A percentile compares a stretch with the other conserved stretches of the same genome.
phyloP scores from a whole-genome alignment of 805 yeast species.

The Candida schatavii region DNA sequence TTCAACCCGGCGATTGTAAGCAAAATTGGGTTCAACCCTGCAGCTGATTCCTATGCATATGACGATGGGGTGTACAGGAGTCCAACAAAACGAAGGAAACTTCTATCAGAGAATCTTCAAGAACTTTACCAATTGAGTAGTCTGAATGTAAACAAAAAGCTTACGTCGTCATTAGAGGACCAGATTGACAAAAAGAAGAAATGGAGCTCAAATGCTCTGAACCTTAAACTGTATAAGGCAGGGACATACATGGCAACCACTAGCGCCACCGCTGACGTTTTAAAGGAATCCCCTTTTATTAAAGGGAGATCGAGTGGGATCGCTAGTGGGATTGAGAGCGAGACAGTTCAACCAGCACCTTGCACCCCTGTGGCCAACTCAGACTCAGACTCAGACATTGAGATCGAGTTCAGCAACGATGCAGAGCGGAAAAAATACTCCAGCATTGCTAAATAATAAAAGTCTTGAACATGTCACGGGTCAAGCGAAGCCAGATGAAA shows the following conservation, averaged over 20 bases:
- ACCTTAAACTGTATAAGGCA: constrained; percentile 3
- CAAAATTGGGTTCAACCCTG: constrained; percentile 54
- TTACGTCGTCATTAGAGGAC: constrained; percentile 16
- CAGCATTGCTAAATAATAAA: not conserved
- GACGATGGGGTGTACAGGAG: constrained; percentile 9
- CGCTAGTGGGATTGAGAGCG: not conserved
- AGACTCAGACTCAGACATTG: constrained; percentile 24
- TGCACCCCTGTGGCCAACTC: constrained; percentile 5
- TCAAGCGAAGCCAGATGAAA: too few relatives aligned
- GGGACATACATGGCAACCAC: too few relatives aligned
- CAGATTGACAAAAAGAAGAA: constrained; percentile 16
- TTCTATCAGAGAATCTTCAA: constrained; percentile 10
- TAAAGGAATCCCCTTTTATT: not conserved
- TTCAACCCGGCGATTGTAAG: constrained; percentile 38
- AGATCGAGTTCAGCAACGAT: constrained; percentile 28
- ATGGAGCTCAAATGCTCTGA: constrained; percentile 16
- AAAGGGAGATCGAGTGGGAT: not conserved
- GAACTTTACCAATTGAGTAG: constrained; percentile 23
- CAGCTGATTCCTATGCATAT: constrained; percentile 18
- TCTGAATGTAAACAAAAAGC: constrained; percentile 14
- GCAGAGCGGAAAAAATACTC: constrained; percentile 8
- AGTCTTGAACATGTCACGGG: not conserved
- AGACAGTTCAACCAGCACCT: not conserved
- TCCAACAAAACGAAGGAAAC: constrained; percentile 11
- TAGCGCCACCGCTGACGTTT: constrained; percentile 3